Base-by-base conservation (phyloP, 2,329 filamentous ascomycete species). In the Aspergillus felis region DNA sequence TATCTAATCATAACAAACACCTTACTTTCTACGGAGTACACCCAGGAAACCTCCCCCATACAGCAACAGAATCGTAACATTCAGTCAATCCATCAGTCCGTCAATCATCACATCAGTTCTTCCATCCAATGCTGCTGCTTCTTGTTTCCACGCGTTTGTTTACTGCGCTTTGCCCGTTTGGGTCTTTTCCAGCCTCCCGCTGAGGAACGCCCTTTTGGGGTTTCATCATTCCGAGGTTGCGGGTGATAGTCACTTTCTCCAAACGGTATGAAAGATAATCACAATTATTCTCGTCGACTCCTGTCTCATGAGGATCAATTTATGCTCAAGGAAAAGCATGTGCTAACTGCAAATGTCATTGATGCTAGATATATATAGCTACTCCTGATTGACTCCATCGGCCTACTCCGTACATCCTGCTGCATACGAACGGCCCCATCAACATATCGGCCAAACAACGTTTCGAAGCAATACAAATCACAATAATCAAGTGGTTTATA, bases 131-230 rank as follows among this genome's bases (percentile, higher is more conserved):
- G 22, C 44, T 24, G n/a, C 44, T 47, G 44, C 44, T 56, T 53
- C 53, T 57, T 59, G 59, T 53, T 57, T 55, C 57, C 61, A 61
- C 63, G 55, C 54, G 61, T 59, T 66, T 65, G 64, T 66, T 65
- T 65, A 65, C 64, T 48, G 47, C 60, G 57, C 64, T 55, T 64
- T 64, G 57, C 60, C 64, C 42, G 24, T 51, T 65, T 53, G 50
- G 51, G 58, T 22, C 50, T 46, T 8, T 48, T 50, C 27, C 35
- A 27, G 50, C 44, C 28, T 42, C 22, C 25, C 47, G 42, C 29
- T 44, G 4, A 47, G 44, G 12, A 46, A 14, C 10, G 25, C 12
- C 5, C 44, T 47, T 47, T 5, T 38, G 14, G 32, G 44, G 44
- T 24, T 47, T 47, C 20, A 47, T 27, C 44, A 4, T 27, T 47